Base-by-base conservation (phyloP, 192 early-diverging fungal genomes). In the Coemansia sp. region DNA sequence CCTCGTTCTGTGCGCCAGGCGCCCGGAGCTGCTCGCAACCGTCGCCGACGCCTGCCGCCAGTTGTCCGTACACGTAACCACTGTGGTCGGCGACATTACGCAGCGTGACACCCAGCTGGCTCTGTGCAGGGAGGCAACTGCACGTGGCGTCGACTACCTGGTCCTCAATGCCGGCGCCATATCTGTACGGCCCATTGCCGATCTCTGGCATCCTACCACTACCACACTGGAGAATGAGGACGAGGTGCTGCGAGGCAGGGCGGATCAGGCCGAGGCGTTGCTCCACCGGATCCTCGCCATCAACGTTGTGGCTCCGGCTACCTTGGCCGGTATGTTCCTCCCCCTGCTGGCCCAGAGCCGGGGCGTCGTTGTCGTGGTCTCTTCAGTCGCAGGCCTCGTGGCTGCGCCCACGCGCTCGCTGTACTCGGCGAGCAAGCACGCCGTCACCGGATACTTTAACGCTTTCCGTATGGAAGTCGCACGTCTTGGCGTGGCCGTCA, bases 341-440 rank as follows among this genome's bases (percentile, higher is more conserved):
- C 85, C 87, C 3, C 42, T 83, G 12, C 68, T 89, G 19, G 76
- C 72, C 7, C 27, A 52, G 12, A 73, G 84, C 22, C 76, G 80
- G 6, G 56, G 63, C 41, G 37, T 54, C 2, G 68, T 92, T 8
- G 81, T 91, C 2, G 87, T 92, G 21, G 81, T 93, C 5, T 90
- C 88, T 0, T 93, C 90, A 32, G 82, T 87, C 57, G 89, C 91
- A 1, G 88, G 89, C 4, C 77, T 86, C 37, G 50, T 90, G 3
- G 87, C 86, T 4, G 87, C 90, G 26, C 91, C 91, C 5, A 91
- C 93, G 7, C 84, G 92, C 6, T 74, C 86, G 4, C 67, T 94
- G 44, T 95, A 95, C 60, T 83, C 85, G 37, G 87, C 87, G 1
- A 86, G 84, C 50, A 95, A 95, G 46, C 88, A 90, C 60, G 93